Percentiles rank a stretch among this genome's conserved stretches.
Conservation (phyloP, 2,329 filamentous ascomycete genomes). For the Xylariomycetidae sp. region DNA sequence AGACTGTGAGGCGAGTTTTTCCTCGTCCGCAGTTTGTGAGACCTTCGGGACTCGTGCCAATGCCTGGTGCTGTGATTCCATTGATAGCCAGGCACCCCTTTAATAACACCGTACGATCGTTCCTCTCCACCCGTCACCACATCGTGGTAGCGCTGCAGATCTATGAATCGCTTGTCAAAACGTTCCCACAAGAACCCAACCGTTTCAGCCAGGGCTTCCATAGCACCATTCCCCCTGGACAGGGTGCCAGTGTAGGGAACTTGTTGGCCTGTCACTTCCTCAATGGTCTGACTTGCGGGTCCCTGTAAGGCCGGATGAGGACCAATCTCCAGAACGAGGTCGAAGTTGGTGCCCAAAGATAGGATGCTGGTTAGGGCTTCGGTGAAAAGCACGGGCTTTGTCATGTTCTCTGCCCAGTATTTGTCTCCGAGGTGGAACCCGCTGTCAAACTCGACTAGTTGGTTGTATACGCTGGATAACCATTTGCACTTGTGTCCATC, state of each 20-base stretch:
- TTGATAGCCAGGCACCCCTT: conserved; percentile 10
- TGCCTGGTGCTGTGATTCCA: conserved; percentile 11
- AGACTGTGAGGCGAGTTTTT: conserved; percentile 1
- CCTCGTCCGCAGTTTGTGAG: conserved; percentile 1
- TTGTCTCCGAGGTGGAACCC: background rate
- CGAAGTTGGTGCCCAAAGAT: too few species aligned
- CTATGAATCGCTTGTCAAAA: background rate
- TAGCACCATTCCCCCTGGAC: background rate
- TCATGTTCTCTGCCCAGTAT: conserved; percentile 35
- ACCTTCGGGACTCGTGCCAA: conserved; percentile 8
- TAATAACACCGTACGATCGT: conserved; percentile 2
- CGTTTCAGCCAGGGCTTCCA: background rate
- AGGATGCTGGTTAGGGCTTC: conserved; percentile 23
- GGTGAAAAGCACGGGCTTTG: conserved; percentile 29
- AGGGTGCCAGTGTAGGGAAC: conserved; percentile 7
- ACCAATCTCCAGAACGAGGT: conserved; percentile 30
- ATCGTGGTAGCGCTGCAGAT: background rate
- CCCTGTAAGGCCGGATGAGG: conserved; percentile 32
- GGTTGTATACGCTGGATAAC: background rate
- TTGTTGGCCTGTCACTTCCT: background rate
- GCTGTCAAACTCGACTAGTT: too few species aligned
- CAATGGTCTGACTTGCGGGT: conserved; percentile 3
- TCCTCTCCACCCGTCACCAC: too few species aligned
- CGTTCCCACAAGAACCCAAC: background rate
- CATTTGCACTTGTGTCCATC: background rate